phyloP scores from a whole-genome alignment of 1,139 yeast species.

The Geotrichum candidum region DNA sequence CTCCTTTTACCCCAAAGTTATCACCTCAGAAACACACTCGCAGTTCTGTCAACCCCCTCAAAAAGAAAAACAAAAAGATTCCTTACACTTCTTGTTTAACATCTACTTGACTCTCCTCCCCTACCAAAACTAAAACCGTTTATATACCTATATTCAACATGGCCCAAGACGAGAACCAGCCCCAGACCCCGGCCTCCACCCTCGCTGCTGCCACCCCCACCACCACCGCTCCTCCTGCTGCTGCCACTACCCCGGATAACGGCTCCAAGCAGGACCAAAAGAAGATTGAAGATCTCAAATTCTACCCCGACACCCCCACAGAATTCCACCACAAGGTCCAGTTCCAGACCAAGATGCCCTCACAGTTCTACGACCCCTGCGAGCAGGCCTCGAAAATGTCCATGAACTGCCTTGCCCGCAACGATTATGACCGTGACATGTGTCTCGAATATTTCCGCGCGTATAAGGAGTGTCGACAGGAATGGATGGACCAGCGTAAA shows the following conservation, averaged over 20 bases:
- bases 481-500: slow-evolving; percentile 43
- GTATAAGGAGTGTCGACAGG: slow-evolving; percentile 83
- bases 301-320: slow-evolving; percentile 79
- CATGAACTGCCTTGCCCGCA: slow-evolving; percentile 66
- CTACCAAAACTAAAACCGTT: too few species aligned
- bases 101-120: background rate
- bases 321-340: slow-evolving; percentile 54
- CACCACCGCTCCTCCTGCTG: background rate
- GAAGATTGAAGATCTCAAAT: slow-evolving; percentile 34
- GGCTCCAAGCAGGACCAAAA: slow-evolving; percentile 6
- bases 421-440: slow-evolving; percentile 66
- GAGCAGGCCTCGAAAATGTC: slow-evolving; percentile 85
- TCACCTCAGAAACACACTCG: too few species aligned
- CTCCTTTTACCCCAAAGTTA: too few species aligned
- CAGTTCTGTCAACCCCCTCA: too few species aligned
- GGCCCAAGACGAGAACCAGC: background rate
- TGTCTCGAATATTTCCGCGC: slow-evolving; percentile 89
- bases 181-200: background rate
- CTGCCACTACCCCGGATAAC: background rate
- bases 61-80: too few species aligned
- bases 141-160: background rate
- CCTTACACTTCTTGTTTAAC: background rate
- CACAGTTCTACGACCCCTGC: slow-evolving; percentile 89
- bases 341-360: slow-evolving; percentile 64
- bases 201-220: background rate